These are phyloP conservation scores for Grosmannia clavigera DNA, from an alignment of 2,329 filamentous ascomycete species.

Conservation along the genomic window DNA sequence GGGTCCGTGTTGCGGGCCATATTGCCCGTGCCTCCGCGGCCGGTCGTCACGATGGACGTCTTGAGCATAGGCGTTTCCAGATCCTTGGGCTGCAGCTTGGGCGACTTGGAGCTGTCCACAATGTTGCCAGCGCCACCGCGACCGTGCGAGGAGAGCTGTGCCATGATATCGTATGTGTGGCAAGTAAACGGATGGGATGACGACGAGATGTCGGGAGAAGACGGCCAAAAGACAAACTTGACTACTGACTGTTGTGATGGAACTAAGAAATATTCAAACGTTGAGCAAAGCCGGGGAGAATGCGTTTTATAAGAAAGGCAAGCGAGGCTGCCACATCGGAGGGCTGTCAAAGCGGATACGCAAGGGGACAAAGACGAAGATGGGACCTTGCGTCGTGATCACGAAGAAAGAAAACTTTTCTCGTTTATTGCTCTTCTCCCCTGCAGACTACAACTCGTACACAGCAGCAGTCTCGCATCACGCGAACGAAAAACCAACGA, in stretches of 20 bases:
- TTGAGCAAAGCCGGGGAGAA: background rate
- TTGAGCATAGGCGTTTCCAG: slow-evolving; percentile 77
- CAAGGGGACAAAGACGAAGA: no score
- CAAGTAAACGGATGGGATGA: no score
- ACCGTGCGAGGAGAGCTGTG: slow-evolving; percentile 50
- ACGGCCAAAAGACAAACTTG: no score
- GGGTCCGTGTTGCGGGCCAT: slow-evolving; percentile 67
- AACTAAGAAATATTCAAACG: background rate
- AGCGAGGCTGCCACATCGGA: background rate
- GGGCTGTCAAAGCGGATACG: background rate
- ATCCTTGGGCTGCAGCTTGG: slow-evolving; percentile 43
- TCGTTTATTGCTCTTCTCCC: background rate
- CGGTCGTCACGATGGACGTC: slow-evolving; percentile 73
- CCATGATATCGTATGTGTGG: background rate
- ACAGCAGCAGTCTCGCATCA: background rate
- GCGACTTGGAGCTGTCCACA: slow-evolving; percentile 36
- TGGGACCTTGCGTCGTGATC: background rate
- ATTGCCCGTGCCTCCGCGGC: slow-evolving; percentile 78
- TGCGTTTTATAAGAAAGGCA: background rate
- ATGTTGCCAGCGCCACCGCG: slow-evolving; percentile 73
- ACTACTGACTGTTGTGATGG: no score
- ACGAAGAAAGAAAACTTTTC: background rate
- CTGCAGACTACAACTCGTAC: background rate
- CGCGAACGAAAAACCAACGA: background rate
- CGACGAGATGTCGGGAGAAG: background rate